A percentile compares a stretch with the other conserved stretches of the same genome.
These are phyloP conservation scores for Cystobasidium ongulense DNA, from an alignment of 768 basidiomycete species.

Conservation along the genomic window DNA sequence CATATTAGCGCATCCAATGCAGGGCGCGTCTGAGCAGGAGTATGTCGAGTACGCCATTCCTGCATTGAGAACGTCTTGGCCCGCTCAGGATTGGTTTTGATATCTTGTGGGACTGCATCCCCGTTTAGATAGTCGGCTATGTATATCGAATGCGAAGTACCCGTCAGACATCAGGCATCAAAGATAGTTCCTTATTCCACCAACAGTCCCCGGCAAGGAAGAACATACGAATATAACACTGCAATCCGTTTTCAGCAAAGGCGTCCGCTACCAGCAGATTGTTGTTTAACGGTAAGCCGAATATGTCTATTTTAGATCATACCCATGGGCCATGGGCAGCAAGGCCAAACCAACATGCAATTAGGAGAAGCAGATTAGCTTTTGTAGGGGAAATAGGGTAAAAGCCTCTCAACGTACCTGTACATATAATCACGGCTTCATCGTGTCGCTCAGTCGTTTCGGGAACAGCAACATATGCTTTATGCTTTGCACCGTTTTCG, in stretches of 20 bases:
- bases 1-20: background rate
- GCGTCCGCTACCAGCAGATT: background rate
- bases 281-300: constrained; percentile 3
- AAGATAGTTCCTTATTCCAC: background rate
- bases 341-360: no score
- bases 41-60: constrained; percentile 12
- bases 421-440: background rate
- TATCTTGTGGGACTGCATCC: constrained; percentile 1
- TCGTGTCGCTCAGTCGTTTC: background rate
- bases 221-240: background rate
- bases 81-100: background rate
- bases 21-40: background rate
- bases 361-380: no score
- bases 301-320: constrained; percentile 6
- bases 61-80: constrained; percentile 1
- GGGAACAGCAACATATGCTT: background rate
- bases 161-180: background rate
- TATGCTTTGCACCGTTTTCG: background rate
- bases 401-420: background rate
- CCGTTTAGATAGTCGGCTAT: background rate
- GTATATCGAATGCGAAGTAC: background rate
- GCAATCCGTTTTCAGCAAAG: constrained; percentile 2
- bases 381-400: no score
- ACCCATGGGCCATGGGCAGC: no score
- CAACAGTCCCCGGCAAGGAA: background rate